Conservation (phyloP, 1,284 basidiomycete genomes). For the Trichosporon asahii region DNA sequence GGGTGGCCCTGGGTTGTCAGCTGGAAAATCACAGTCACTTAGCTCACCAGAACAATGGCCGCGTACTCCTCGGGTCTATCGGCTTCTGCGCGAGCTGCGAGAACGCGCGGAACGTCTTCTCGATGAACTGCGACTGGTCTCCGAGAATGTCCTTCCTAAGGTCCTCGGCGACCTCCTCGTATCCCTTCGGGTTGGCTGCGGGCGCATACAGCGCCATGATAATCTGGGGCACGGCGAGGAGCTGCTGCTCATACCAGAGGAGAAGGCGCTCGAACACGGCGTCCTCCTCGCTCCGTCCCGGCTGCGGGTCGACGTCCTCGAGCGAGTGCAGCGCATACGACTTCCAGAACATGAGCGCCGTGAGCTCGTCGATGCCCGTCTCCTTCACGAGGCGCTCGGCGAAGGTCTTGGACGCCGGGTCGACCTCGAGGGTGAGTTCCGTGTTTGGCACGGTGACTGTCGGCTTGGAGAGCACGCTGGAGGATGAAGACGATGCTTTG, state of each 20-base stretch:
- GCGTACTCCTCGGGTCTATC: conserved; percentile 23
- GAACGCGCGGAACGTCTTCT: conserved; percentile 41
- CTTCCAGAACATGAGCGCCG: conserved; percentile 31
- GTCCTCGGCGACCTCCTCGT: conserved; percentile 28
- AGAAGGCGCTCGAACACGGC: conserved; percentile 31
- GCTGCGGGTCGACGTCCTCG: conserved; percentile 23
- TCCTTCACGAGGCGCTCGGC: conserved; percentile 29
- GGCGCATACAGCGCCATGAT: conserved; percentile 29
- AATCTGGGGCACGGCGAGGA: conserved; percentile 36
- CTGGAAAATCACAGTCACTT: no score
- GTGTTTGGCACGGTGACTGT: conserved; percentile 28
- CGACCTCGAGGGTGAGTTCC: conserved; percentile 25
- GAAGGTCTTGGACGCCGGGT: conserved; percentile 26
- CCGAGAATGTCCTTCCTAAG: conserved; percentile 29
- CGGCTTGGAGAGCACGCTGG: conserved; percentile 21
- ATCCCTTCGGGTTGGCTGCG: conserved; percentile 8
- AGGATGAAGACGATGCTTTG: conserved; percentile 20
- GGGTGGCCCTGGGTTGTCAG: conserved; percentile 33
- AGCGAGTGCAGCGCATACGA: conserved; percentile 37
- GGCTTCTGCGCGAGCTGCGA: conserved; percentile 34
- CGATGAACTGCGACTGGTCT: conserved; percentile 37
- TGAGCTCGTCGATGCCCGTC: conserved; percentile 30
- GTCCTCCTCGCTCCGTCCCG: conserved; percentile 27
- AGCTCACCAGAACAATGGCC: conserved; percentile 39
- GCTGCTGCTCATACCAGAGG: conserved; percentile 40